Conservation (phyloP, 2,329 filamentous ascomycete species). For the Fusarium sarcochroum region DNA sequence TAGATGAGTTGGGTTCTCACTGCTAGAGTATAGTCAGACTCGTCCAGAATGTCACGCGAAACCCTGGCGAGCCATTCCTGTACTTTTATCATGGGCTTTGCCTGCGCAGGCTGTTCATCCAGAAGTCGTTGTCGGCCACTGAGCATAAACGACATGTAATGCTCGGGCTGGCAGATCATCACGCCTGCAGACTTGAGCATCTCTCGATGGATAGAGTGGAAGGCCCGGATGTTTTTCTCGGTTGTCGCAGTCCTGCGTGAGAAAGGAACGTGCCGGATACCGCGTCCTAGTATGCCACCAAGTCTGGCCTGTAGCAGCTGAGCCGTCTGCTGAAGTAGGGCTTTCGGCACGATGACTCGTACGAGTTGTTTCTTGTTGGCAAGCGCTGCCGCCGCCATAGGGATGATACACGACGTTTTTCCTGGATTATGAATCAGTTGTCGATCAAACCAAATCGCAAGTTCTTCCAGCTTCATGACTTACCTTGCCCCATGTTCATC, state of each 20-base stretch:
- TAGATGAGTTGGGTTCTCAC: conserved; percentile 72
- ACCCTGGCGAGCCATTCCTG: conserved; percentile 65
- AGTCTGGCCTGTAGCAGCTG: conserved; percentile 68
- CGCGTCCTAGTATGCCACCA: conserved; percentile 67
- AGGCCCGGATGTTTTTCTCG: conserved; percentile 53
- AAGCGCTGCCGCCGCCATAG: conserved; percentile 63
- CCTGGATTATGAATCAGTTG: conserved; percentile 52
- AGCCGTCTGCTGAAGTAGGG: conserved; percentile 70
- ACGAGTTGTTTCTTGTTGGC: conserved; percentile 63
- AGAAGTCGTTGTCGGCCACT: conserved; percentile 71
- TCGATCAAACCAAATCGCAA: not conserved
- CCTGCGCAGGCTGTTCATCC: conserved; percentile 61
- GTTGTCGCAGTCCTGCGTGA: conserved; percentile 60
- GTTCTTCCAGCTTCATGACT: not conserved
- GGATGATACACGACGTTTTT: conserved; percentile 70
- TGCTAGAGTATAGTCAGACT: conserved; percentile 71
- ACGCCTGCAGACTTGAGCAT: conserved; percentile 63
- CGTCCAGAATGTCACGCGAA: conserved; percentile 75
- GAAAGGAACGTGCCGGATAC: conserved; percentile 70
- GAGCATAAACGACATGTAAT: conserved; percentile 75
- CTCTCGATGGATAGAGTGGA: conserved; percentile 54
- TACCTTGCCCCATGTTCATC: conserved; percentile 76
- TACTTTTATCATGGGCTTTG: conserved; percentile 63
- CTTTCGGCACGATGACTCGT: conserved; percentile 70
- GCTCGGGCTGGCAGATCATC: conserved; percentile 73